phyloP scores from a whole-genome alignment of 768 basidiomycete genomes.

The Russula ochroleuca region DNA sequence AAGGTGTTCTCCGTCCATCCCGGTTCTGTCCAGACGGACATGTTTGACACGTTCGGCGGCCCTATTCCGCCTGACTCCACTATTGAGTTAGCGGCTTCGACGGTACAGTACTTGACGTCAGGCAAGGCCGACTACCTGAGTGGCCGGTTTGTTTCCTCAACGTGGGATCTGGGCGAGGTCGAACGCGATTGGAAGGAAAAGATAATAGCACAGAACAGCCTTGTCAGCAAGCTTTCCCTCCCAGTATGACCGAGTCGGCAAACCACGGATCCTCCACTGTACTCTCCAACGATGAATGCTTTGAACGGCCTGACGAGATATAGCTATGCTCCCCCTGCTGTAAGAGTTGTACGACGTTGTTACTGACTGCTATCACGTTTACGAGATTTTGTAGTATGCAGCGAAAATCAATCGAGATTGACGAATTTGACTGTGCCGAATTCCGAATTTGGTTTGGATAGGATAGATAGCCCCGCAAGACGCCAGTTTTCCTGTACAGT shows the following conservation, averaged over 20 bases:
- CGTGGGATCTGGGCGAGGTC: slow-evolving; percentile 16
- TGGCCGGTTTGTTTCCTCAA: slow-evolving; percentile 2
- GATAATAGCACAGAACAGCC: slow-evolving; percentile 9
- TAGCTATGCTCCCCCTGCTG: neutral
- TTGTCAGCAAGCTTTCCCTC: slow-evolving; percentile 11
- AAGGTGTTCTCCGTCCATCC: slow-evolving; percentile 7
- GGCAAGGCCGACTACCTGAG: slow-evolving; percentile 12
- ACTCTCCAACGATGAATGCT: neutral
- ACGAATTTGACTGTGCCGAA: neutral
- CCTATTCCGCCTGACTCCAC: neutral
- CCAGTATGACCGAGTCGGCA: neutral
- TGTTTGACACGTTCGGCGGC: neutral
- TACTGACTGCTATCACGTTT: too few species aligned
- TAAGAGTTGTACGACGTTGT: neutral
- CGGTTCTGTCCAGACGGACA: neutral
- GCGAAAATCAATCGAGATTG: neutral
- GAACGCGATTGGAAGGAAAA: slow-evolving; percentile 16
- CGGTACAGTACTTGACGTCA: slow-evolving; percentile 10
- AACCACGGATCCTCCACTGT: neutral
- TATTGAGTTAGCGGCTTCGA: neutral
- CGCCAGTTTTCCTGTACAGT: too few species aligned
- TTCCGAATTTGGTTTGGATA: too few species aligned
- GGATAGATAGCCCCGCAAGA: too few species aligned
- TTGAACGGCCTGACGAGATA: neutral
- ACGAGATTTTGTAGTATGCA: neutral